Conservation (phyloP, 2,329 filamentous ascomycete genomes). For the Hypoxylon sp. region DNA sequence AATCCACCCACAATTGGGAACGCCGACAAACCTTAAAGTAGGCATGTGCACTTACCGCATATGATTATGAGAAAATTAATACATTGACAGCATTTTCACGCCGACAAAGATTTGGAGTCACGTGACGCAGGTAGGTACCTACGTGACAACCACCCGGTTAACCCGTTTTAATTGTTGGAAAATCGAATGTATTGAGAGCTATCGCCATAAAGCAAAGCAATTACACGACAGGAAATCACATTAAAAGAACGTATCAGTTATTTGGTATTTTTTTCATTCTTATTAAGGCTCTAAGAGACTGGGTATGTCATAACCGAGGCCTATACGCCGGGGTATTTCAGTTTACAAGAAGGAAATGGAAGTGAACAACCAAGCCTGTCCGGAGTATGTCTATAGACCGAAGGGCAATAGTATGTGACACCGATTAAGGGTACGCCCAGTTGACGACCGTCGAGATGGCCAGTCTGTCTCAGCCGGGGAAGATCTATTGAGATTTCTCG, state of each 20-base stretch:
- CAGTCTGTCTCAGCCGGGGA: slow-evolving; percentile 44
- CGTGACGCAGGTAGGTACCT: background rate
- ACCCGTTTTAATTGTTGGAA: background rate
- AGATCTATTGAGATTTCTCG: slow-evolving; percentile 81
- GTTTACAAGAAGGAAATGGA: slow-evolving; percentile 56
- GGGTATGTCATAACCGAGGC: slow-evolving; percentile 54
- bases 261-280: slow-evolving; percentile 53
- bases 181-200: slow-evolving; percentile 6
- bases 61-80: background rate
- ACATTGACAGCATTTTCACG: background rate
- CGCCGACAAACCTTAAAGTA: background rate
- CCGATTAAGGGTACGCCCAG: slow-evolving; percentile 45
- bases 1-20: background rate
- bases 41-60: no score
- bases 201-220: slow-evolving; percentile 7
- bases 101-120: background rate
- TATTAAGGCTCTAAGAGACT: slow-evolving; percentile 54
- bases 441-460: slow-evolving; percentile 44
- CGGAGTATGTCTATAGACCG: slow-evolving; percentile 51
- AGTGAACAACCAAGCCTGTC: slow-evolving; percentile 49
- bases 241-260: slow-evolving; percentile 16
- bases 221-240: slow-evolving; percentile 24
- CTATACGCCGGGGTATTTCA: slow-evolving; percentile 54
- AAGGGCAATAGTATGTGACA: slow-evolving; percentile 52
- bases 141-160: no score